Conservation (phyloP, 345 rosid species). For the Linum lewisii region DNA sequence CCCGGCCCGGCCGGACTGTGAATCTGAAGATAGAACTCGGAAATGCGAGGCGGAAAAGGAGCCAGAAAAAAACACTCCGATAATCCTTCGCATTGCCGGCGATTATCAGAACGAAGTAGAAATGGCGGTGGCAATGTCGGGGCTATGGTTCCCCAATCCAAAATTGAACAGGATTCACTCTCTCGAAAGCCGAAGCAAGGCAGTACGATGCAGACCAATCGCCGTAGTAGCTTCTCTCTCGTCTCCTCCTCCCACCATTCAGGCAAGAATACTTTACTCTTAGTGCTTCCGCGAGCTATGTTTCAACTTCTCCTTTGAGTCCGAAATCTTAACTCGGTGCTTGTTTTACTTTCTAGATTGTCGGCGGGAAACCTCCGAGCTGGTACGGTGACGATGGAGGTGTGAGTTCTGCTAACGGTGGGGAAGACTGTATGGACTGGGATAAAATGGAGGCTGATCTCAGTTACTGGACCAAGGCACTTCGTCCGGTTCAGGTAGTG, state of each 20-base stretch:
- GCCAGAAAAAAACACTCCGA: background rate
- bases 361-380: slow-evolving; percentile 43
- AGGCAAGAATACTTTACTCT: background rate
- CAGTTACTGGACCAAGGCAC: slow-evolving; percentile 49
- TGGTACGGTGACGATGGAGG: slow-evolving; percentile 24
- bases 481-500: slow-evolving; percentile 79
- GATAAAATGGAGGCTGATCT: slow-evolving; percentile 66
- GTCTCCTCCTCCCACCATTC: slow-evolving; percentile 8
- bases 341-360: slow-evolving; percentile 32
- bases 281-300: background rate
- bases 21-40: background rate
- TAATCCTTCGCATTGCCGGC: background rate
- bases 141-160: slow-evolving; percentile 11
- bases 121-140: slow-evolving; percentile 11
- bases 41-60: background rate
- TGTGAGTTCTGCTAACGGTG: slow-evolving; percentile 15
- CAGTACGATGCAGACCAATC: background rate
- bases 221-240: background rate
- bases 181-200: slow-evolving; percentile 3
- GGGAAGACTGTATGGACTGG: slow-evolving; percentile 46
- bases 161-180: background rate
- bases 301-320: background rate
- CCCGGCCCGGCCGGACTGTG: background rate
- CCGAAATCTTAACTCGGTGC: background rate
- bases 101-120: background rate